Evolutionary conservation across 352 stramenopile genomes (phyloP).

Genomic region (Phytophthora citrophthora): DNA sequence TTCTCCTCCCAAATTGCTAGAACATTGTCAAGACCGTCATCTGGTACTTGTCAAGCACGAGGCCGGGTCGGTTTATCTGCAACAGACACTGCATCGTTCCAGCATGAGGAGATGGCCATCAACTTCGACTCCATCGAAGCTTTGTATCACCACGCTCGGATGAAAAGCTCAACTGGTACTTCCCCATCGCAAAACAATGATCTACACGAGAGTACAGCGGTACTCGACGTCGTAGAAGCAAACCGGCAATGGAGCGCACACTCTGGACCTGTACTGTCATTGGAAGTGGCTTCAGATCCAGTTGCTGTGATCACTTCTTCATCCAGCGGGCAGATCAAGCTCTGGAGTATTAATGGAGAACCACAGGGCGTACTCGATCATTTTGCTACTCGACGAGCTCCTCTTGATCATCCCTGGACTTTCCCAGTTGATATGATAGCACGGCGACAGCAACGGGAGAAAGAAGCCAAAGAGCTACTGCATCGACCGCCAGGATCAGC

Average conservation of each 20-base stretch:
- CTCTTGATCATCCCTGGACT: conserved; percentile 52
- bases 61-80: conserved; percentile 5
- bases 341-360: conserved; percentile 57
- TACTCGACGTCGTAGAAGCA: conserved; percentile 9
- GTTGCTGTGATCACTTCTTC: conserved; percentile 57
- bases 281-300: conserved; percentile 47
- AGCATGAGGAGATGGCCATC: conserved; percentile 65
- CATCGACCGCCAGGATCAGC: conserved; percentile 26
- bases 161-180: conserved; percentile 6
- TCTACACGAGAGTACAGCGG: neutral
- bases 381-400: conserved; percentile 64
- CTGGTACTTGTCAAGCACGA: conserved; percentile 9
- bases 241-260: conserved; percentile 54
- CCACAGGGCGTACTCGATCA: conserved; percentile 63
- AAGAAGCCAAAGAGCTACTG: conserved; percentile 51
- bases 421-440: conserved; percentile 65
- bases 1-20: conserved; percentile 8
- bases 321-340: conserved; percentile 59
- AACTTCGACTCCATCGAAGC: conserved; percentile 57
- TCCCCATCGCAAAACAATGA: neutral
- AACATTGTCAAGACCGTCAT: conserved; percentile 14
- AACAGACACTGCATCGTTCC: conserved; percentile 36
- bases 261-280: conserved; percentile 37
- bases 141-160: conserved; percentile 49
- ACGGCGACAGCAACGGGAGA: conserved; percentile 41